These are phyloP conservation scores for Oxyria digyna DNA, from an alignment of 148 eudicot genomes.

Conservation along the genomic window DNA sequence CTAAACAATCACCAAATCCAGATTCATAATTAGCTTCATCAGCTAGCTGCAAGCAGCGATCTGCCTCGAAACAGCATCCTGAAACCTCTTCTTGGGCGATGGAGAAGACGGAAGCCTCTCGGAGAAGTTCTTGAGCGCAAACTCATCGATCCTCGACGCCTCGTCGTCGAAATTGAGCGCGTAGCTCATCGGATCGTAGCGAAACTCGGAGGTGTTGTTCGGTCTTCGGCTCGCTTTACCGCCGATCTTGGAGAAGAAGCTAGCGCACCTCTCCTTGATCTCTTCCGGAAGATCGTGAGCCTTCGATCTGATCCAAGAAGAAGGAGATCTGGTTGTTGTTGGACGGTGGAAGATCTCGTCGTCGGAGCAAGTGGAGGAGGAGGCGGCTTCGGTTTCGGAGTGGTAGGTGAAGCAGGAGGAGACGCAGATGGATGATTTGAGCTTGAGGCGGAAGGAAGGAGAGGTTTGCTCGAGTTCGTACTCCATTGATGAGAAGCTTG, in stretches of 20 bases:
- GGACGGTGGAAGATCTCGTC: slow-evolving; percentile 9
- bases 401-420: slow-evolving; percentile 16
- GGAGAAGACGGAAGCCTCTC: slow-evolving; percentile 29
- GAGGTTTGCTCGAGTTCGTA: slow-evolving; percentile 16
- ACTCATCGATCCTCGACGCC: slow-evolving; percentile 16
- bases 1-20: neutral
- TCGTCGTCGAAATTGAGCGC: slow-evolving; percentile 50
- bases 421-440: slow-evolving; percentile 15
- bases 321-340: neutral
- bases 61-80: slow-evolving; percentile 11
- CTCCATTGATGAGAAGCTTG: slow-evolving; percentile 12
- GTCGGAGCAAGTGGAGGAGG: slow-evolving; percentile 11
- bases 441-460: slow-evolving; percentile 15
- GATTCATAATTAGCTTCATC: neutral
- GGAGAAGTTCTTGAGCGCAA: slow-evolving; percentile 23
- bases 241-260: slow-evolving; percentile 18
- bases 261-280: slow-evolving; percentile 13
- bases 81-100: neutral
- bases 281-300: slow-evolving; percentile 16
- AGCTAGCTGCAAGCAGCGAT: slow-evolving; percentile 19
- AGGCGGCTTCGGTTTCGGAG: neutral
- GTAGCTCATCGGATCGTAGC: slow-evolving; percentile 54
- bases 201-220: slow-evolving; percentile 26
- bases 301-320: slow-evolving; percentile 21
- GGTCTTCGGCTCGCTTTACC: slow-evolving; percentile 20